Base-by-base conservation (phyloP, 2,329 filamentous ascomycete species). In the Botrytis medusae region DNA sequence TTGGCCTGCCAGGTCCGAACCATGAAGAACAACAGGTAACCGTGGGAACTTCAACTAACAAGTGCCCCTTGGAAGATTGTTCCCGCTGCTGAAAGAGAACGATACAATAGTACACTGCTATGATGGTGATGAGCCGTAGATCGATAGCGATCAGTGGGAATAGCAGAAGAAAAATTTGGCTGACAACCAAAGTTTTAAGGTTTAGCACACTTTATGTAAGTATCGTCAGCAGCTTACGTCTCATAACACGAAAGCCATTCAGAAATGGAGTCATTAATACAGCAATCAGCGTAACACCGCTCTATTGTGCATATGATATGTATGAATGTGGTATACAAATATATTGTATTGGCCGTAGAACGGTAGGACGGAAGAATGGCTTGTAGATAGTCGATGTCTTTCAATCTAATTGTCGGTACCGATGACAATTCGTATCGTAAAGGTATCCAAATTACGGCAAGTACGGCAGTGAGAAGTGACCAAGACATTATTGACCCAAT, bases 161-260 rank as follows among this genome's bases (percentile, higher is more conserved):
- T 42, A 18, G 8, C 25, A 12, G n/a, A 44, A 32, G 40, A 44
- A 46, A 29, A 22, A 25, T 63, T 7, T 63, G 29, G 37, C n/a
- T 10, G 40, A 8, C 40, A 63, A 63, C 37, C 37, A 63, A 29
- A 18, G 7, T 12, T 44, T 44, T 29, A 29, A 20, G n/a, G 37
- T 40, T 63, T 63, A 29, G 61, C 18, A 63, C 37, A 22, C 12
- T 64, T 64, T 46, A 46, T 64, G 29, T 64, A 9, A 51, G 18
- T 29, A 71, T 40, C 69, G 32, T 42, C 69, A 71, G 59, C 69
- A 48, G 32, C 59, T 70, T 70, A 70, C 68, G 40, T 34, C 42
- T 46, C 22, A 44, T 29, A 32, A 42, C 14, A 42, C 34, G 22
- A 63, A 63, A 12, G 40, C 40, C 40, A n/a, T 62, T 34, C 7